Conservation (phyloP, 139 green algal species). For the Edaphochlamys debaryana region DNA sequence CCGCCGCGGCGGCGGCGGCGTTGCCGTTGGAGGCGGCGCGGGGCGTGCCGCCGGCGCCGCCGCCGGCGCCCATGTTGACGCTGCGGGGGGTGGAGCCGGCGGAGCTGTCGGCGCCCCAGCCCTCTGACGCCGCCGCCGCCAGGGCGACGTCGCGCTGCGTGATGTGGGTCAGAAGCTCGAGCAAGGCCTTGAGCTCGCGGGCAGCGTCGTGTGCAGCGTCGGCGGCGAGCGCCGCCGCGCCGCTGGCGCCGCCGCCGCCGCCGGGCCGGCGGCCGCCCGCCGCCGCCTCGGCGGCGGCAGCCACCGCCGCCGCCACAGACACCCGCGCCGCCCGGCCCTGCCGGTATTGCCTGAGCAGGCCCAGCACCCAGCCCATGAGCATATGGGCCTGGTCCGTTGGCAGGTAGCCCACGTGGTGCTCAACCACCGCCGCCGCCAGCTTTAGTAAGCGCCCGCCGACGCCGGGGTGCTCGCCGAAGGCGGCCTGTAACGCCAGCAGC, state of each 20-base stretch:
- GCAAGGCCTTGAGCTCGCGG: conserved; percentile 80
- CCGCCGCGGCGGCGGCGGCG: conserved; percentile 10
- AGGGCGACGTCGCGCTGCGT: conserved; percentile 34
- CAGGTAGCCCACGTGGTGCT: conserved; percentile 75
- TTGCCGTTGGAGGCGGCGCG: not conserved
- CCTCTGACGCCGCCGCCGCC: conserved; percentile 15
- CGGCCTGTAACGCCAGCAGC: conserved; percentile 48
- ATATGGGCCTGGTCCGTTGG: conserved; percentile 39
- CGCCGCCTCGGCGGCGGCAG: conserved; percentile 3
- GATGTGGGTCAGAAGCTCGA: conserved; percentile 76
- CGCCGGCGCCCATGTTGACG: not conserved
- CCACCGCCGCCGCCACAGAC: conserved; percentile 16
- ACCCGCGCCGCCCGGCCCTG: not conserved
- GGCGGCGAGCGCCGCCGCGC: conserved; percentile 42
- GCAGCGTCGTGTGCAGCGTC: conserved; percentile 65
- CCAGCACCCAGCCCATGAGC: conserved; percentile 48
- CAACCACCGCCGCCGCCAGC: conserved; percentile 80
- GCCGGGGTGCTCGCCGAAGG: conserved; percentile 45
- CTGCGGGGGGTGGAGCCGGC: not conserved
- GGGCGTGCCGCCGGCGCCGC: not conserved
- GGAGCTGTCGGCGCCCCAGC: conserved; percentile 14
- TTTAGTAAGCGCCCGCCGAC: conserved; percentile 80
- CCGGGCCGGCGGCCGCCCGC: conserved; percentile 15
- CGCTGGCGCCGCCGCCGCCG: conserved; percentile 1
- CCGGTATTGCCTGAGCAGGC: conserved; percentile 54